A percentile compares a stretch with the other conserved stretches of the same genome.
Evolutionary conservation across 305 asterid species (phyloP).

Genomic region (Fraxinus paxiana): DNA sequence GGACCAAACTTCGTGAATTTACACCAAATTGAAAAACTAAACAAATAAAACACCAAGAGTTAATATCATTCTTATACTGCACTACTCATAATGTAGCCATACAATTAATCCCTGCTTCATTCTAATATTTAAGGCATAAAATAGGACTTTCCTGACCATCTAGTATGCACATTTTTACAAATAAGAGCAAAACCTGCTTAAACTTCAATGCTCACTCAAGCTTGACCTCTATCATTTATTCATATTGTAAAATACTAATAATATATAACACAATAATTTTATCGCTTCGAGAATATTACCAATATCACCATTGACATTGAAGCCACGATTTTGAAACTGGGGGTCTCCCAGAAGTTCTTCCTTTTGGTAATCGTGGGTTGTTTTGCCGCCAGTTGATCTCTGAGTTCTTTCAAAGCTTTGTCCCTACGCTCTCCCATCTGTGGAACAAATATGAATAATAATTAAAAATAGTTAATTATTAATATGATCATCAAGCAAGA

Average conservation of each 20-base stretch:
- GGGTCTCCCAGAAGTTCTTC: conserved; percentile 74
- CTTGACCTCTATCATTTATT: conserved; percentile 24
- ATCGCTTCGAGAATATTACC: conserved; percentile 70
- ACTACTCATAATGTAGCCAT: background rate
- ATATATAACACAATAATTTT: background rate
- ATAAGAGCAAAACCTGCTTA: background rate
- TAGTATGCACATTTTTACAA: background rate
- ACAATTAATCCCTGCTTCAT: background rate
- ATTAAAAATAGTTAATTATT: background rate
- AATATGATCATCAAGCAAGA: background rate
- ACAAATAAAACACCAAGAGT: background rate
- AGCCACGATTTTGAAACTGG: conserved; percentile 68
- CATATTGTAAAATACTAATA: conserved; percentile 30
- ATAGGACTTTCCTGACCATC: background rate
- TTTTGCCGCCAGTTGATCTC: conserved; percentile 61
- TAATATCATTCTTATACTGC: background rate
- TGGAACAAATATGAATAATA: background rate
- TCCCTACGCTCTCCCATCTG: conserved; percentile 91
- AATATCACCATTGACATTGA: conserved; percentile 82
- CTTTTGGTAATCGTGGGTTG: conserved; percentile 42
- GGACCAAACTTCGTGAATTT: background rate
- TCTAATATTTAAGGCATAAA: background rate
- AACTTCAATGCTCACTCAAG: background rate
- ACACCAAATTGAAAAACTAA: background rate
- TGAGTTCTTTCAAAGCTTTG: conserved; percentile 69